Percentiles rank a stretch among this genome's conserved stretches.
Evolutionary conservation across 2,329 filamentous ascomycete genomes (phyloP).

Genomic region (Colletotrichum limetticola): DNA sequence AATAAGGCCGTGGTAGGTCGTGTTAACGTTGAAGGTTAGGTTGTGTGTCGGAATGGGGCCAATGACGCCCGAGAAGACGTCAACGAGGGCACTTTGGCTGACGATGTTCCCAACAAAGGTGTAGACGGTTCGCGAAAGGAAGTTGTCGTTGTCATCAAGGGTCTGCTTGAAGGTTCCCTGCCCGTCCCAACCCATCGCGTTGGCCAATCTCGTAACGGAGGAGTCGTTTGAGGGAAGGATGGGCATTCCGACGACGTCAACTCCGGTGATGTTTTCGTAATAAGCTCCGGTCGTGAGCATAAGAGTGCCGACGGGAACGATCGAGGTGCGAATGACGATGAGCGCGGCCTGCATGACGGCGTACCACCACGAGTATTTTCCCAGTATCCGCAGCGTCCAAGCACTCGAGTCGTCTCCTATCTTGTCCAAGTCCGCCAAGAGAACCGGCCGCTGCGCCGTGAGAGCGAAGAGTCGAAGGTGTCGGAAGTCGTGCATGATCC

Average conservation of each 20-base stretch:
- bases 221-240: background rate
- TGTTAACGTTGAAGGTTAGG: slow-evolving; percentile 15
- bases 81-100: slow-evolving; percentile 20
- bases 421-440: slow-evolving; percentile 9
- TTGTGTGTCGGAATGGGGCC: slow-evolving; percentile 17
- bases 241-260: background rate
- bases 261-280: background rate
- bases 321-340: slow-evolving; percentile 13
- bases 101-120: slow-evolving; percentile 18
- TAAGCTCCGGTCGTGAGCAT: slow-evolving; percentile 11
- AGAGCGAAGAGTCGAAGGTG: slow-evolving; percentile 21
- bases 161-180: background rate
- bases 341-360: slow-evolving; percentile 15
- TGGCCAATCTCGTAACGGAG: background rate
- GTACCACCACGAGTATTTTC: slow-evolving; percentile 19
- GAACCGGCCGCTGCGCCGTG: slow-evolving; percentile 10
- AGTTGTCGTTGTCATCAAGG: background rate
- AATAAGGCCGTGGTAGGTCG: slow-evolving; percentile 11
- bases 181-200: slow-evolving; percentile 17
- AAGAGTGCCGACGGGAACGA: slow-evolving; percentile 19
- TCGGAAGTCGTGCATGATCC: slow-evolving; percentile 26
- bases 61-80: slow-evolving; percentile 14
- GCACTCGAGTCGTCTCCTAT: slow-evolving; percentile 24
- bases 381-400: slow-evolving; percentile 3
- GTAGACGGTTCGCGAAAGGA: slow-evolving; percentile 4